Evolutionary conservation across 1,139 yeast species (phyloP).

Genomic region (Candida sp.): DNA sequence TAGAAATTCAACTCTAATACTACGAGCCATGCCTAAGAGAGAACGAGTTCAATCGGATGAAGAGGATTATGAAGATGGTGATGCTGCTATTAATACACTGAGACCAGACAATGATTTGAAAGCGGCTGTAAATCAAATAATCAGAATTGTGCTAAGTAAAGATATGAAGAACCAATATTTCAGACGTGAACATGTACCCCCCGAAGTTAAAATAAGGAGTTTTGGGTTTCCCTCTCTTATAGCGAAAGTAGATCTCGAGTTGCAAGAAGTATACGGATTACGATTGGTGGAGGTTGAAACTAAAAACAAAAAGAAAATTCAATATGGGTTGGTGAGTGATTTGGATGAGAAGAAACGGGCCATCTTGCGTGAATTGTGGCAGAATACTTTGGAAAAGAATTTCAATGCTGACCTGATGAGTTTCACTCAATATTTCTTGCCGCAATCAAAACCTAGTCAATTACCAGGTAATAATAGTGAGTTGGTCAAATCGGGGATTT

Average conservation of each 20-base stretch:
- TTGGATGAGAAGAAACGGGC: constrained; percentile 17
- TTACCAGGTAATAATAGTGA: constrained; percentile 22
- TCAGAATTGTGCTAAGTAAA: constrained; percentile 21
- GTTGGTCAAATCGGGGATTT: constrained; percentile 27
- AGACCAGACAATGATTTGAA: constrained; percentile 6
- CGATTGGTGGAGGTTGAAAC: constrained; percentile 19
- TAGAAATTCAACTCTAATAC: no score
- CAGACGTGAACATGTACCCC: constrained; percentile 23
- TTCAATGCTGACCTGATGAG: constrained; percentile 5
- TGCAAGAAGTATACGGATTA: constrained; percentile 29
- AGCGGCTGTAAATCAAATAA: constrained; percentile 14
- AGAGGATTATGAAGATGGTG: constrained; percentile 31
- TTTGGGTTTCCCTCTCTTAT: constrained; percentile 15
- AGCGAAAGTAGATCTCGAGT: constrained; percentile 13
- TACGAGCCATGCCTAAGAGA: not conserved
- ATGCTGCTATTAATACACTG: constrained; percentile 2
- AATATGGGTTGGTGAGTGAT: constrained; percentile 16
- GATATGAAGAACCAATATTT: constrained; percentile 22
- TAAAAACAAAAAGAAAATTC: constrained; percentile 8
- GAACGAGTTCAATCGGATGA: constrained; percentile 6
- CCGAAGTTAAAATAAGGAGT: constrained; percentile 12
- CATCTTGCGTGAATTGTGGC: constrained; percentile 21
- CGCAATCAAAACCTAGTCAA: constrained; percentile 7
- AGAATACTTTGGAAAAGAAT: constrained; percentile 3
- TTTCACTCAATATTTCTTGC: constrained; percentile 15